Conservation (phyloP, 306 rosid species). For the Bauhinia variegata region DNA sequence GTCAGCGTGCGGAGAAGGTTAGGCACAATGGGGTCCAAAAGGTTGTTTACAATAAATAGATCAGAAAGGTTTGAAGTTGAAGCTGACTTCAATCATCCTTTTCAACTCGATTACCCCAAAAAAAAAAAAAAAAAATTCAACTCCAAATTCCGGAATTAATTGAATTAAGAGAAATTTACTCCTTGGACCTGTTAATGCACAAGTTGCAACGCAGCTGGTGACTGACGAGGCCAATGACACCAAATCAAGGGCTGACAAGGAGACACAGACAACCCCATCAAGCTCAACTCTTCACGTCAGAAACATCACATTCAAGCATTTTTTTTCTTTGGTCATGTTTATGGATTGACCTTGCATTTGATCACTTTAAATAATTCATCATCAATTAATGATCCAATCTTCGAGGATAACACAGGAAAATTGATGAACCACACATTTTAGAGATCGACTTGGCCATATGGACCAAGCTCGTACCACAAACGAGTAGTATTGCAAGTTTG, state of each 20-base stretch:
- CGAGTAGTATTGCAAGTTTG: slow-evolving; percentile 43
- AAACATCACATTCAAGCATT: not conserved
- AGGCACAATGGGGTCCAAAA: slow-evolving; percentile 20
- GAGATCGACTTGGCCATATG: slow-evolving; percentile 22
- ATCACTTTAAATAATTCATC: no score
- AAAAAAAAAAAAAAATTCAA: not conserved
- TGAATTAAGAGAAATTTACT: slow-evolving; percentile 4
- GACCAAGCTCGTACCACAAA: slow-evolving; percentile 15
- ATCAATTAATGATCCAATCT: no score
- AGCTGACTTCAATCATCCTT: no score
- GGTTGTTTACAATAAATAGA: slow-evolving; percentile 9
- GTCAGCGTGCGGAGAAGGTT: not conserved
- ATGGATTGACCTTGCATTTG: no score
- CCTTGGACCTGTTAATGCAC: not conserved
- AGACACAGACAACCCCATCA: not conserved
- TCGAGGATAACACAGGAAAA: no score
- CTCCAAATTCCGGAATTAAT: slow-evolving; percentile 23
- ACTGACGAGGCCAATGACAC: not conserved
- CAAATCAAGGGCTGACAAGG: not conserved
- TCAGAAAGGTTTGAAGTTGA: no score
- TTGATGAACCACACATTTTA: no score
- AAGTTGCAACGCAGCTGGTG: slow-evolving; percentile 6
- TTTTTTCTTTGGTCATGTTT: no score
- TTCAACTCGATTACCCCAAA: no score
- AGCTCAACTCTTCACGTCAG: not conserved